These are phyloP conservation scores for Mycena chlorophos DNA, from an alignment of 768 basidiomycete species.

Conservation along the genomic window DNA sequence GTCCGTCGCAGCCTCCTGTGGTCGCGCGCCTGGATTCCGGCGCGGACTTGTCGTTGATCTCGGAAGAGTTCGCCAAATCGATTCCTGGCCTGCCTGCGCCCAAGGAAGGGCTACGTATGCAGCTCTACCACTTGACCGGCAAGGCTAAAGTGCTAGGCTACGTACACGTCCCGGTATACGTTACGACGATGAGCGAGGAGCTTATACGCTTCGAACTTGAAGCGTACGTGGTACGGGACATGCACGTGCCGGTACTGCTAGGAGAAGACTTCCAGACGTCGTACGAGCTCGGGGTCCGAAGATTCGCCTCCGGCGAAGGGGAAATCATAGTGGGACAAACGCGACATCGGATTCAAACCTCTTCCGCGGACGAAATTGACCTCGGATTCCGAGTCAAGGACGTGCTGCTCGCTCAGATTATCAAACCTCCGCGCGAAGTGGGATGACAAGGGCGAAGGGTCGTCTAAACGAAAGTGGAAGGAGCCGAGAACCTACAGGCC, in stretches of 20 bases:
- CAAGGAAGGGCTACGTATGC: neutral
- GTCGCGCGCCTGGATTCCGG: neutral
- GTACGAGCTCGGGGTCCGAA: neutral
- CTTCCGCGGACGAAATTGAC: neutral
- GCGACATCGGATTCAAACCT: neutral
- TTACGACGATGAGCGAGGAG: neutral
- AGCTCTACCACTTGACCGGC: no score
- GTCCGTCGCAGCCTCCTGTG: neutral
- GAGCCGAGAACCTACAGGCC: neutral
- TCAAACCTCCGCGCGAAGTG: no score
- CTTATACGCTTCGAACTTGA: neutral
- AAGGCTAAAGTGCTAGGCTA: neutral
- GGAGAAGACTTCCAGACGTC: neutral
- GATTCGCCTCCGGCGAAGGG: neutral
- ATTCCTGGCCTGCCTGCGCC: neutral
- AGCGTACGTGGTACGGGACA: neutral
- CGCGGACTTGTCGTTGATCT: neutral
- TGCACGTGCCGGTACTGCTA: neutral
- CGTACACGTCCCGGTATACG: neutral
- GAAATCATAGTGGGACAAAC: neutral
- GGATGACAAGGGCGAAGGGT: neutral
- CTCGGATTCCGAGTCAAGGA: neutral
- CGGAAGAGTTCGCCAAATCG: neutral
- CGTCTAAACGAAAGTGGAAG: neutral
- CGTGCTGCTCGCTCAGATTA: no score